Conservation (phyloP, 2,329 filamentous ascomycete species). For the Periconia sp. region DNA sequence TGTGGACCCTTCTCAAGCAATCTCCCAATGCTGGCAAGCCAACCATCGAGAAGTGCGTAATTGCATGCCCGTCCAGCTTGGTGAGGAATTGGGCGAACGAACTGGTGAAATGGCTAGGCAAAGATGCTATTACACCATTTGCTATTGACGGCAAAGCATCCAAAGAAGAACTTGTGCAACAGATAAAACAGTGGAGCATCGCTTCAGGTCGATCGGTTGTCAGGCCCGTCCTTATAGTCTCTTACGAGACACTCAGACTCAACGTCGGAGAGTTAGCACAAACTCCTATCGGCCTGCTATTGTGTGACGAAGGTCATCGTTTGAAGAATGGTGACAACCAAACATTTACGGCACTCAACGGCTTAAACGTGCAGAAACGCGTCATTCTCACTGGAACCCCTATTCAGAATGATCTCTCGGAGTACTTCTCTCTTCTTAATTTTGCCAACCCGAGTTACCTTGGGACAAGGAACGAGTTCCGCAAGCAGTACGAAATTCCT, state of each 20-base stretch:
- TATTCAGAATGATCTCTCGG: constrained; percentile 97
- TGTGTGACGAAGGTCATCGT: constrained; percentile 96
- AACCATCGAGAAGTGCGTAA: constrained; percentile 94
- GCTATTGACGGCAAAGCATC: constrained; percentile 95
- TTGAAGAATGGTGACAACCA: constrained; percentile 96
- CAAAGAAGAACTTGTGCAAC: constrained; percentile 87
- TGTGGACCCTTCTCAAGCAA: constrained; percentile 97
- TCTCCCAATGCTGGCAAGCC: constrained; percentile 91
- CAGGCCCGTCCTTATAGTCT: constrained; percentile 92
- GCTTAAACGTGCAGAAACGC: constrained; percentile 82
- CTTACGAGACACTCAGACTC: constrained; percentile 90
- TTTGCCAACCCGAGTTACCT: constrained; percentile 95
- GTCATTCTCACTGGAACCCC: constrained; percentile 96
- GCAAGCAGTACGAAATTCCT: constrained; percentile 89
- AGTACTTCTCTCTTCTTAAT: constrained; percentile 94
- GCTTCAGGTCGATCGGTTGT: constrained; percentile 86
- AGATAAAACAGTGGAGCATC: constrained; percentile 94
- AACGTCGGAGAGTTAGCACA: constrained; percentile 89
- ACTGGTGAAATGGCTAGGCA: constrained; percentile 91
- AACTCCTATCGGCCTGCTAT: constrained; percentile 85
- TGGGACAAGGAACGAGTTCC: constrained; percentile 85
- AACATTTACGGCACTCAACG: constrained; percentile 89
- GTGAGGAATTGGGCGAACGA: constrained; percentile 99
- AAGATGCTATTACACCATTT: constrained; percentile 88
- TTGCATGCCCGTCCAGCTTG: constrained; percentile 93